A percentile compares a stretch with the other conserved stretches of the same genome.
These are phyloP conservation scores for Grosmannia clavigera DNA, from an alignment of 2,329 filamentous ascomycete genomes.

Conservation along the genomic window DNA sequence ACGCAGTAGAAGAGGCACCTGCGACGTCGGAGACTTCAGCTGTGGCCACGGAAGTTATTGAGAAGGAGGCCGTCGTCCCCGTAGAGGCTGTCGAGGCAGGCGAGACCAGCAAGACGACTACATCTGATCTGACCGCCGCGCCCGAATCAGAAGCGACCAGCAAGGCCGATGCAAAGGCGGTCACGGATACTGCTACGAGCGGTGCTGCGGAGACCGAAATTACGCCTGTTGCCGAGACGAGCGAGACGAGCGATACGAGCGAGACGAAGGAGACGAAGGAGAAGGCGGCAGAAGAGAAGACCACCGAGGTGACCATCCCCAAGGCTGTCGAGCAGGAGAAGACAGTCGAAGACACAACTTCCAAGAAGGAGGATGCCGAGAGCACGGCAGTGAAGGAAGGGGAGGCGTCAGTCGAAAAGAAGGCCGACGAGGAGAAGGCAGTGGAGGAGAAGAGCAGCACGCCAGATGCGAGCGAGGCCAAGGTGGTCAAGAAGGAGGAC, in stretches of 20 bases:
- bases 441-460: background rate
- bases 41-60: constrained; percentile 8
- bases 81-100: background rate
- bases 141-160: background rate
- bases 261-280: background rate
- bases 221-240: background rate
- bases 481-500: constrained; percentile 6
- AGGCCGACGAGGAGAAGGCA: constrained; percentile 14
- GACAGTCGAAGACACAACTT: constrained; percentile 14
- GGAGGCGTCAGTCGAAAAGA: constrained; percentile 13
- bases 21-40: constrained; percentile 11
- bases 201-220: background rate
- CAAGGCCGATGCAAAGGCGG: background rate
- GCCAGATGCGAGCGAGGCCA: background rate
- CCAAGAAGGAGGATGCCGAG: background rate
- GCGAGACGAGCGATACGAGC: background rate
- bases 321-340: constrained; percentile 20
- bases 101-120: background rate
- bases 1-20: constrained; percentile 3
- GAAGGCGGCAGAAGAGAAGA: background rate
- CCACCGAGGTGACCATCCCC: constrained; percentile 4
- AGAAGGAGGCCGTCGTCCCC: constrained; percentile 3
- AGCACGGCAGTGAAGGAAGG: background rate
- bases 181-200: background rate
- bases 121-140: background rate